Percentiles rank a stretch among this genome's conserved stretches.
These are phyloP conservation scores for Sapria himalayana DNA, from an alignment of 345 rosid species.

Conservation along the genomic window DNA sequence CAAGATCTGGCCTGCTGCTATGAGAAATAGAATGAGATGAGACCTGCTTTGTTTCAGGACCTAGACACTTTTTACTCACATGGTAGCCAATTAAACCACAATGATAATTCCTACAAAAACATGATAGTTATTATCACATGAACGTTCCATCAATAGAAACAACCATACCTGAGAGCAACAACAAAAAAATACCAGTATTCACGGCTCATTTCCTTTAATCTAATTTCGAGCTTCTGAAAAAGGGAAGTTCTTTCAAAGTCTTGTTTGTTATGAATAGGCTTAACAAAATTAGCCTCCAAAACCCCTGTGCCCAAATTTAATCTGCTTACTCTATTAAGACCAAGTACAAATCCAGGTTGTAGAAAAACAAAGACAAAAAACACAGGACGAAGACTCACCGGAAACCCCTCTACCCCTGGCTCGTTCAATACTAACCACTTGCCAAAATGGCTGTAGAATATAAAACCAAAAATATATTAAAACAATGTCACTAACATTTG, in stretches of 20 bases:
- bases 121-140: conserved; percentile 6
- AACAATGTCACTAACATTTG: no score
- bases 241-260: conserved; percentile 92
- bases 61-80: conserved; percentile 22
- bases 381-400: conserved; percentile 30
- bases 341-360: background rate
- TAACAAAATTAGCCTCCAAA: conserved; percentile 75
- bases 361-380: conserved; percentile 4
- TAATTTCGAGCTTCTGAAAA: conserved; percentile 80
- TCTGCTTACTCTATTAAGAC: no score
- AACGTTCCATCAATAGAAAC: background rate
- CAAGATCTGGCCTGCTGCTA: conserved; percentile 12
- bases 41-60: conserved; percentile 9
- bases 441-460: conserved; percentile 73
- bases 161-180: background rate
- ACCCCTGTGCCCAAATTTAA: no score
- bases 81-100: conserved; percentile 72
- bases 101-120: conserved; percentile 47
- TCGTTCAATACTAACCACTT: conserved; percentile 25
- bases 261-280: conserved; percentile 94
- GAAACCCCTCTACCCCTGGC: conserved; percentile 77
- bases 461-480: background rate
- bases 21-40: conserved; percentile 11
- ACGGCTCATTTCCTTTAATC: conserved; percentile 76
- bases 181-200: conserved; percentile 54